Percentiles rank a stretch among this genome's conserved stretches.
These are phyloP conservation scores for Beauveria varroae DNA, from an alignment of 2,329 filamentous ascomycete species.

Conservation along the genomic window DNA sequence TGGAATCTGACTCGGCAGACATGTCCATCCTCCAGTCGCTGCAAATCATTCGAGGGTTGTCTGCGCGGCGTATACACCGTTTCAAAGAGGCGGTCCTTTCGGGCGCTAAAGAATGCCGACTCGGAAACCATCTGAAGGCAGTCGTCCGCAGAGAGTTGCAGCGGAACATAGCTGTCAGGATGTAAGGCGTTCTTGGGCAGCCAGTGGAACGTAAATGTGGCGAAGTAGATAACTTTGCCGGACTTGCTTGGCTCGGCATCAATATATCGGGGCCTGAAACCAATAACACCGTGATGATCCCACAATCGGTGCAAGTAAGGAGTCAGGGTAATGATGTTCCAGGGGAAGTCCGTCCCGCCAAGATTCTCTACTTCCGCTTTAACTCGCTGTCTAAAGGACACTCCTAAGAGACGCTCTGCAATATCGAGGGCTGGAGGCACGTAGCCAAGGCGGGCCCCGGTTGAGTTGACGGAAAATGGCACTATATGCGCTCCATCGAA, in stretches of 20 bases:
- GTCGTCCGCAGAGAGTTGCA: background rate
- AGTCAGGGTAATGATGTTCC: background rate
- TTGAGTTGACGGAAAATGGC: background rate
- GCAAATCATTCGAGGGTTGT: background rate
- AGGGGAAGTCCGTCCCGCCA: background rate
- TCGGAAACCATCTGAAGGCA: background rate
- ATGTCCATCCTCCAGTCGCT: background rate
- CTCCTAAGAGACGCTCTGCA: background rate
- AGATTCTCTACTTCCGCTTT: accelerated
- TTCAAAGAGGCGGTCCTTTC: background rate
- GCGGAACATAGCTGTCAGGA: background rate
- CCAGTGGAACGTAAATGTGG: background rate
- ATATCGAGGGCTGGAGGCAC: background rate
- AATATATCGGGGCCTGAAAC: background rate
- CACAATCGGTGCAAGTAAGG: background rate
- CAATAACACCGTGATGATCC: background rate
- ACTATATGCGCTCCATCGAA: background rate
- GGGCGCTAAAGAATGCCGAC: background rate
- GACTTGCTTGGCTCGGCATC: background rate
- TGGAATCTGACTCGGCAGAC: background rate
- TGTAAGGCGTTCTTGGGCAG: background rate
- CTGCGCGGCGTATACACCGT: background rate
- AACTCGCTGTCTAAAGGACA: background rate
- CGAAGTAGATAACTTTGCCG: background rate
- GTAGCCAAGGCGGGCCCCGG: background rate